phyloP scores from a whole-genome alignment of 179 eudicot species.

The Carnegiea gigantea region DNA sequence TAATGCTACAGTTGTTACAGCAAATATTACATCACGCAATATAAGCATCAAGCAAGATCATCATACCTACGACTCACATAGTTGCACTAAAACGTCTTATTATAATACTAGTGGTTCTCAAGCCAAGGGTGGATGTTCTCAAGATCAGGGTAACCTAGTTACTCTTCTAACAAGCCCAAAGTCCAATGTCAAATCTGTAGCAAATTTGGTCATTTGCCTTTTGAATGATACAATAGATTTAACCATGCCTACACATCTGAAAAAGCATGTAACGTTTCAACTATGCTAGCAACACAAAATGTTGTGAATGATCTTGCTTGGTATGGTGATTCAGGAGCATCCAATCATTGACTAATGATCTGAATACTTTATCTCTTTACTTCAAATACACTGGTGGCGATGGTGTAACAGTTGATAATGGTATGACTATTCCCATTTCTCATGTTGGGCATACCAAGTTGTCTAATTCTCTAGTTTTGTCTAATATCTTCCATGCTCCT shows the following conservation, averaged over 20 bases:
- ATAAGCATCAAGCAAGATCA: no score
- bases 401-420: background rate
- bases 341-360: background rate
- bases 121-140: no score
- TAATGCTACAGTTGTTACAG: no score
- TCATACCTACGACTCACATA: no score
- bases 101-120: no score
- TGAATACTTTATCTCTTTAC: background rate
- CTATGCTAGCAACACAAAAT: background rate
- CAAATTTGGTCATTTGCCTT: background rate
- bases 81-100: no score
- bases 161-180: background rate
- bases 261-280: background rate
- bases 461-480: background rate
- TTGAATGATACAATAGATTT: background rate
- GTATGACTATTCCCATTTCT: background rate
- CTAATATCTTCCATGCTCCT: background rate
- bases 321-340: no score
- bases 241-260: constrained; percentile 3
- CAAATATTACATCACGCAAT: no score
- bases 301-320: no score
- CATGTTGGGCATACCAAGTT: background rate
- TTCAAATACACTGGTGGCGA: background rate
- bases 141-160: no score
- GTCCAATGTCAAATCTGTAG: background rate